Evolutionary conservation across 331 rosid genomes (phyloP).

Genomic region (Rosa hybrid): DNA sequence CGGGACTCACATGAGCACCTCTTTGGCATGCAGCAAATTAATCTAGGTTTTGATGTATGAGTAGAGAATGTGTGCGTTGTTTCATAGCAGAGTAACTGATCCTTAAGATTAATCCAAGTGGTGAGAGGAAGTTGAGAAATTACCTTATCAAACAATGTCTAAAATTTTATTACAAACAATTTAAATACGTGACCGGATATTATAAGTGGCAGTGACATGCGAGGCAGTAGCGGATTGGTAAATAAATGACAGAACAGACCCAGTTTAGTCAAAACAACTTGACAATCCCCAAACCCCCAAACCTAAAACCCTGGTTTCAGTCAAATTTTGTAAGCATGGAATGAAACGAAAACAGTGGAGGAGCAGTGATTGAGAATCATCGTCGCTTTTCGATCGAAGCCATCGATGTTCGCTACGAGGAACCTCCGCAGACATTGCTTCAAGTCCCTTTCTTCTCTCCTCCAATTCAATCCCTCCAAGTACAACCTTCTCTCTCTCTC

Average conservation of each 20-base stretch:
- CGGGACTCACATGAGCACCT: too few species aligned
- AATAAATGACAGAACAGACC: not conserved
- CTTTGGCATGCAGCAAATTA: too few species aligned
- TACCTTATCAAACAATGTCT: too few species aligned
- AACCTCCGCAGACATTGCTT: conserved; percentile 59
- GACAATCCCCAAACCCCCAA: conserved; percentile 3
- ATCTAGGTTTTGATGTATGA: too few species aligned
- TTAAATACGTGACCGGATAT: too few species aligned
- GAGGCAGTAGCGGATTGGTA: not conserved
- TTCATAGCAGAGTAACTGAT: too few species aligned
- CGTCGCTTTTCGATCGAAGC: conserved; percentile 11
- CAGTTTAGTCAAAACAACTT: not conserved
- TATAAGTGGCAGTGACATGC: too few species aligned
- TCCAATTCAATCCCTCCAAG: conserved; percentile 57
- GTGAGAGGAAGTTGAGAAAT: too few species aligned
- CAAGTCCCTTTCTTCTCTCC: conserved; percentile 50
- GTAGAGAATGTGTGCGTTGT: too few species aligned
- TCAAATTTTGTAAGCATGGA: conserved; percentile 25
- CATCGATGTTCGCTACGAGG: conserved; percentile 64
- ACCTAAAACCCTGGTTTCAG: conserved; percentile 43
- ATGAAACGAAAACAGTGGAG: conserved; percentile 3
- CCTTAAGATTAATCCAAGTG: too few species aligned
- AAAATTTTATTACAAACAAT: too few species aligned
- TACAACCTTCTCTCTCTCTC: conserved; percentile 31
- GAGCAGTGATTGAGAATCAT: conserved; percentile 6